Evolutionary conservation across 2,329 filamentous ascomycete genomes (phyloP), one percentile per base, ranked within the genome.

Genomic region (Aspergillus fumigatiaffinis): DNA sequence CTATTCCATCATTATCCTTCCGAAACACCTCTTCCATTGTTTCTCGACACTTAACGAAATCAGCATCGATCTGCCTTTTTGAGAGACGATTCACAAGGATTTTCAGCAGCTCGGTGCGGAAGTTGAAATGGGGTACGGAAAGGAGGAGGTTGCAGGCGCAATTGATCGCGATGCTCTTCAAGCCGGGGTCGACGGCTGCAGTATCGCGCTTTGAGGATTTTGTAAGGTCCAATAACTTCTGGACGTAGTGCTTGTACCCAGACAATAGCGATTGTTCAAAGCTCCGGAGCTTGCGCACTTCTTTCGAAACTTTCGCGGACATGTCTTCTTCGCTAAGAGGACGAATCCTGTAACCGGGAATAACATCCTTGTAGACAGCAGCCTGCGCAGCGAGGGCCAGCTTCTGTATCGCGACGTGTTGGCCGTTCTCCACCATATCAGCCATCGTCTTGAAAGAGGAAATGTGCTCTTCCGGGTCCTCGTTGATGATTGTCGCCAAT

Each of bases 51-150:
- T 90, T 92, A 61, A 83, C 73, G 63, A 91, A 94, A 60, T 95
- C 88, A 2, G 81, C 82, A 69, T 95, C 90, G 1, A 90, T 77
- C 54, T 82, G 84, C 64, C 86, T 85, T 56, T 82, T 84, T 68
- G 90, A 92, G 38, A 99, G 80, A 72, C 94, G 94, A 64, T 87
- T 86, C 23, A 96, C 87, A 14, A 99, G 72, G 57, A 97, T 93
- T 74, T 90, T 91, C 60, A 99, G 78, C 53, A 99, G 79, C 53
- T 99, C 93, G 51, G 82, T 84, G 44, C 94, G 88, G 75, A 96
- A 97, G 79, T 99, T 99, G 84, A 99, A 99, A 77, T 99, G 95
- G 3, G 94, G 91, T 0, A 97, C 92, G 1, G 88, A 82, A 21
- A 84, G 85, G 44, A 97, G 76, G 17, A 99, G 82, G 29, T 84